phyloP scores from a whole-genome alignment of 1,284 basidiomycete species.

The Fomitopsis pinicola region DNA sequence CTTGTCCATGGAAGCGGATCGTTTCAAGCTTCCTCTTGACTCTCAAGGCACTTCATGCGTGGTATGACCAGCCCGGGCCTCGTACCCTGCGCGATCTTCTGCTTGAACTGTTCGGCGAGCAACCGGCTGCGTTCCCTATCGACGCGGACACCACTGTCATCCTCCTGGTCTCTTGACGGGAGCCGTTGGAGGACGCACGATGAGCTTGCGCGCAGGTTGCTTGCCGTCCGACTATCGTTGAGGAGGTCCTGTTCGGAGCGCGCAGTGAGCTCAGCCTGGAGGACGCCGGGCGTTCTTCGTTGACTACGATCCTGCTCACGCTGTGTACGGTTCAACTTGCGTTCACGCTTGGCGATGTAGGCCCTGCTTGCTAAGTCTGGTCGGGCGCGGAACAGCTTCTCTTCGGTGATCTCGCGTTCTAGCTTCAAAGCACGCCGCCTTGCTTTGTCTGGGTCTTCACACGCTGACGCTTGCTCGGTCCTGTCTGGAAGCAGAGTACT shows the following conservation, averaged over 20 bases:
- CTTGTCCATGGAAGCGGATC: neutral
- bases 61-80: slow-evolving; percentile 22
- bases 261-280: neutral
- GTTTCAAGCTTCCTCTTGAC: slow-evolving; percentile 17
- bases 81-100: slow-evolving; percentile 14
- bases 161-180: slow-evolving; percentile 17
- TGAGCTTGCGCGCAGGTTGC: neutral
- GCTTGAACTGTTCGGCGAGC: slow-evolving; percentile 15
- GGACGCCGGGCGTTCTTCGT: neutral
- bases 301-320: neutral
- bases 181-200: slow-evolving; percentile 4
- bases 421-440: slow-evolving; percentile 22
- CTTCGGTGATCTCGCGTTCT: slow-evolving; percentile 19
- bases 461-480: neutral
- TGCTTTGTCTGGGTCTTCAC: slow-evolving; percentile 33
- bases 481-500: neutral
- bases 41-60: slow-evolving; percentile 20
- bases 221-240: neutral
- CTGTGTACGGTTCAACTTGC: neutral
- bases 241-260: neutral
- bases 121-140: slow-evolving; percentile 10
- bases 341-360: slow-evolving; percentile 1
- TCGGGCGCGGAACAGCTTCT: slow-evolving; percentile 24
- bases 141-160: slow-evolving; percentile 8
- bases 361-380: slow-evolving; percentile 22